Base-by-base conservation (phyloP, 2,329 filamentous ascomycete genomes). In the Delphinella strobiligena region DNA sequence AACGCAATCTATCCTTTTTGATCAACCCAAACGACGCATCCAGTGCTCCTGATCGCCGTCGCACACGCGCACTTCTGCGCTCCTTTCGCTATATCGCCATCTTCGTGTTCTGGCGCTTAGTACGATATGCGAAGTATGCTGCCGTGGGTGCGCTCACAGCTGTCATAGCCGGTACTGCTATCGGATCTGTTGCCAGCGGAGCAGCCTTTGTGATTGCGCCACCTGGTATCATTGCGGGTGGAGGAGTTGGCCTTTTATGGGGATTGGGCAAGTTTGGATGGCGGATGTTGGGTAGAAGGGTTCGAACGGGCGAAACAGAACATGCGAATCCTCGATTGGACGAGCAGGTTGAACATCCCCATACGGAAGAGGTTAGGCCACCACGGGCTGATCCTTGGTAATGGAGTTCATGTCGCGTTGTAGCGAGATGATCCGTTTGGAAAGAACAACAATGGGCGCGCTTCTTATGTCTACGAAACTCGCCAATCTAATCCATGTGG, bases 111-210 rank as follows among this genome's bases (percentile, higher is more conserved):
- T 66, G 62, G 62, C 54, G 60, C 15, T 44, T 62, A 0, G 53
- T 63, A 0, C 54, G 61, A 2, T 65, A 63, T 37, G 62, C 61
- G 16, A 66, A 64, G 42, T 66, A 65, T 36, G 61, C 61, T 3
- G 60, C 59, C 2, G 58, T 64, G 22, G 62, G 62, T 3, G 57
- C 59, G 1, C 40, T 61, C 5, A 54, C 60, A 0, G 61, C 61
- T 1, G 61, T 61, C 0, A 45, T 64, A n/a, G 56, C 56, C 1
- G 60, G 43, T 37, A 61, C 51, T 3, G 61, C 51, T 10, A 50
- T 62, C 15, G 61, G 61, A 2, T 54, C 53, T 1, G 44, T 63
- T 4, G 49, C 58, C 3, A 58, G 54, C 19, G 61, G 62, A 4
- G 60, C 56, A 7, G 61, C 56, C 2, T 66, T 64, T 39, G 51